Percentiles rank a stretch among this genome's conserved stretches.
These are phyloP conservation scores for Apophysomyces sp. DNA, from an alignment of 371 early-diverging fungal species.

Conservation along the genomic window DNA sequence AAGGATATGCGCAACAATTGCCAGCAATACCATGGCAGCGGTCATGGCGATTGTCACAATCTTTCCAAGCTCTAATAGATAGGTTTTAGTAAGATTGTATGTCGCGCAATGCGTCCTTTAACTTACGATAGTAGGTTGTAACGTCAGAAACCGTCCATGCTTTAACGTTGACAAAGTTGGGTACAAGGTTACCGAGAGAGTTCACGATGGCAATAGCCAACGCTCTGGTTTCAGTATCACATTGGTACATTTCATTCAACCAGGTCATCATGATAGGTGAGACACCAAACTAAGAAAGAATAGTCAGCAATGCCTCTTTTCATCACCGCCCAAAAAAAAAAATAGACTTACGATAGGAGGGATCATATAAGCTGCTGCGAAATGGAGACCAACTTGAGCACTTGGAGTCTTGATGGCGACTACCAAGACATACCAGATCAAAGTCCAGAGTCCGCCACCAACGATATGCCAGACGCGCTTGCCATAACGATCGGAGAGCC, in stretches of 20 bases:
- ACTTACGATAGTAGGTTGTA: not conserved
- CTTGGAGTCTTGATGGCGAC: constrained; percentile 51
- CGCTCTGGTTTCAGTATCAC: constrained; percentile 31
- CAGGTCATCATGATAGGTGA: constrained; percentile 44
- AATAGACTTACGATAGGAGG: constrained; percentile 14
- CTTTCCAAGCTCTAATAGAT: constrained; percentile 21
- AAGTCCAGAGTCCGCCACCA: constrained; percentile 31
- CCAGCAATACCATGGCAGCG: constrained; percentile 29
- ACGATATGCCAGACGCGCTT: constrained; percentile 42
- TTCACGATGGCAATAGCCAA: constrained; percentile 41
- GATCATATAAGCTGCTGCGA: constrained; percentile 33
- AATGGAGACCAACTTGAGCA: constrained; percentile 25
- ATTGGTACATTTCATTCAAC: constrained; percentile 35
- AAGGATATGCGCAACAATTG: constrained; percentile 12
- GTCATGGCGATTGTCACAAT: constrained; percentile 35
- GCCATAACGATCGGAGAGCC: constrained; percentile 31
- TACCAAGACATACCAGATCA: constrained; percentile 53
- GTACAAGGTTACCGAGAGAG: constrained; percentile 35
- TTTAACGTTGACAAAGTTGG: constrained; percentile 38
- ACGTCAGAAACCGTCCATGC: constrained; percentile 25
- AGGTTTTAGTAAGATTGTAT: not conserved
- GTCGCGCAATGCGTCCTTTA: not conserved
- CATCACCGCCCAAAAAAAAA: too few relatives aligned
- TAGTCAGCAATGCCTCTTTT: not conserved
- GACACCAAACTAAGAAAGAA: constrained; percentile 16